A percentile compares a stretch with the other conserved stretches of the same genome.
These are phyloP conservation scores for Russula emetica DNA, from an alignment of 768 basidiomycete genomes.

Conservation along the genomic window DNA sequence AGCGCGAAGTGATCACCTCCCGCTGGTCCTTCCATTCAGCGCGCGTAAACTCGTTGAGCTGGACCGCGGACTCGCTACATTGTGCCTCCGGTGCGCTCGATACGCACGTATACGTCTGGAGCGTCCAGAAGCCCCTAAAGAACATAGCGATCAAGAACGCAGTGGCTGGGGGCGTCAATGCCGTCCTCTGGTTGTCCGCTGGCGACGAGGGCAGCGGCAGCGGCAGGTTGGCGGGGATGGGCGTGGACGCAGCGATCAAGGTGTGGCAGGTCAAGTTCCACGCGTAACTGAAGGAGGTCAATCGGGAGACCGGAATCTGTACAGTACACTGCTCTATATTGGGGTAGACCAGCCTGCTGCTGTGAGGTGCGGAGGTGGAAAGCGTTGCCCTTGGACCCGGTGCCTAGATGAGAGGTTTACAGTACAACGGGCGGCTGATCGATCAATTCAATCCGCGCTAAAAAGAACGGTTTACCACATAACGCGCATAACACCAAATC, in stretches of 20 bases:
- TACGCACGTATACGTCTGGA: slow-evolving; percentile 88
- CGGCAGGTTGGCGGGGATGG: slow-evolving; percentile 55
- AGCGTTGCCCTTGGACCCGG: not conserved
- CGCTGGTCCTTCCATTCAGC: slow-evolving; percentile 87
- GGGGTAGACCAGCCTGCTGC: not conserved
- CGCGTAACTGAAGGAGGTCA: slow-evolving; percentile 24
- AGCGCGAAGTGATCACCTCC: slow-evolving; percentile 65
- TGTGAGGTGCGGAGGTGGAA: not conserved
- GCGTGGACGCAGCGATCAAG: slow-evolving; percentile 78
- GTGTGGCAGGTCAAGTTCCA: slow-evolving; percentile 59
- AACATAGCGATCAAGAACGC: slow-evolving; percentile 85
- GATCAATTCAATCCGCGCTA: slow-evolving; percentile 9
- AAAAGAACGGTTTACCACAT: not conserved
- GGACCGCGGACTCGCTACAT: slow-evolving; percentile 69
- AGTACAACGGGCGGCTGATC: slow-evolving; percentile 3
- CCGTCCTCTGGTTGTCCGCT: slow-evolving; percentile 68
- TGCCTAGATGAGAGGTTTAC: not conserved
- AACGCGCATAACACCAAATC: not conserved
- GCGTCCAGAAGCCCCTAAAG: slow-evolving; percentile 61
- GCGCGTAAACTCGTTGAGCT: slow-evolving; percentile 72
- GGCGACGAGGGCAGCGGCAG: too few relatives aligned
- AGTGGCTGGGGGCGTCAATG: slow-evolving; percentile 76
- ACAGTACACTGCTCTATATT: not conserved
- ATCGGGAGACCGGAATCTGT: not conserved
- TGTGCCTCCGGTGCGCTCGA: slow-evolving; percentile 90